phyloP scores from a whole-genome alignment of 2,329 filamentous ascomycete species.

The Gnomoniopsis smithogilvyi region DNA sequence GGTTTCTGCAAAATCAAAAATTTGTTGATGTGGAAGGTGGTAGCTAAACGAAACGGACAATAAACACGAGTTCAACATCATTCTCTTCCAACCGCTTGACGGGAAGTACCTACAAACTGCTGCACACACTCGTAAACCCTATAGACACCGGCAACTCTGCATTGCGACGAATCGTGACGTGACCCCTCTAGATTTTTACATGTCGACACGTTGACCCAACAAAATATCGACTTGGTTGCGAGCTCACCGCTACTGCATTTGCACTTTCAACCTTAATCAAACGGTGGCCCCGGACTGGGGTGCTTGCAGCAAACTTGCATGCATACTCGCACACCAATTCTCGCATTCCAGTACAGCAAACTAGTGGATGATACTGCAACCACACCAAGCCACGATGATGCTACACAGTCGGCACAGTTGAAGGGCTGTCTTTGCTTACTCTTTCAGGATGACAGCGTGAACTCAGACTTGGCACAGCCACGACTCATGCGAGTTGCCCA shows the following conservation, averaged over 20 bases:
- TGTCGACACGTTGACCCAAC: background rate
- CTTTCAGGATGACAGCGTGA: background rate
- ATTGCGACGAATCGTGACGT: background rate
- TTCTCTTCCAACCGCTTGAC: background rate
- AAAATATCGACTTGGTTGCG: background rate
- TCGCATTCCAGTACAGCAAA: background rate
- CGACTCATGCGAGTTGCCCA: background rate
- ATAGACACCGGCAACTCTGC: too few species aligned
- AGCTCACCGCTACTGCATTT: slow-evolving; percentile 15
- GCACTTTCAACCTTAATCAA: background rate
- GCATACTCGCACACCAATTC: background rate
- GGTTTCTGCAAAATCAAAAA: background rate
- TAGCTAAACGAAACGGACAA: background rate
- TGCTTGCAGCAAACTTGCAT: slow-evolving; percentile 13
- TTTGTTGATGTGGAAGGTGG: background rate
- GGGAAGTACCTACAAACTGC: background rate
- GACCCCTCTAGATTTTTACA: background rate
- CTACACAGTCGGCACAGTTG: background rate
- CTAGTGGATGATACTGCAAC: background rate
- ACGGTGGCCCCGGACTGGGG: slow-evolving; percentile 1
- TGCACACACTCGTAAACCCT: too few species aligned
- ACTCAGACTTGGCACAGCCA: background rate
- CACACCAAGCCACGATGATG: background rate
- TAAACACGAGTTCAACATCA: background rate
- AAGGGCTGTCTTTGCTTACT: too few species aligned